Conservation (phyloP, 2,329 filamentous ascomycete species). For the Fusarium coicis region DNA sequence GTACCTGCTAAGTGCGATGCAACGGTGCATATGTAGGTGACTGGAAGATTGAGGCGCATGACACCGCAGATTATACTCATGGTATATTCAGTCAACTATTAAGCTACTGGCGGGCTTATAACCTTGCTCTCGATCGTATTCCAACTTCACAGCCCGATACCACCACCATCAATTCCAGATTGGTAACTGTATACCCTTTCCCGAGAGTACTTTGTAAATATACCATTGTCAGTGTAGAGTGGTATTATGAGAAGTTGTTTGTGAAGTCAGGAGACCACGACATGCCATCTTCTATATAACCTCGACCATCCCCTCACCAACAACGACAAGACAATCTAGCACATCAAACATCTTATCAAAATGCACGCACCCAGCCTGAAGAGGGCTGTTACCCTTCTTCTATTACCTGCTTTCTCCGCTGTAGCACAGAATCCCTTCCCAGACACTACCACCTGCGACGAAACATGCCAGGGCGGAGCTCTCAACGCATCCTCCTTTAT, state of each 20-base stretch:
- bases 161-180: no score
- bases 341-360: background rate
- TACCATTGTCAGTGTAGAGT: accelerated
- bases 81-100: accelerated
- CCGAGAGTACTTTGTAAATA: accelerated
- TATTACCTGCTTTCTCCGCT: background rate
- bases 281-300: background rate
- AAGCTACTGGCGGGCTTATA: no score
- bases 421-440: background rate
- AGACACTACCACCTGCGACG: conserved; percentile 10
- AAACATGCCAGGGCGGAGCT: background rate
- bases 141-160: no score
- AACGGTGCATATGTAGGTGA: background rate
- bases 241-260: background rate
- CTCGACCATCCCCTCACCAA: background rate
- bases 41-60: background rate
- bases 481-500: background rate
- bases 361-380: background rate
- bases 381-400: background rate
- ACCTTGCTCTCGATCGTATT: background rate
- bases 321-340: background rate
- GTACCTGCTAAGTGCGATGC: background rate
- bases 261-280: background rate
- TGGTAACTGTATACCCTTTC: no score
- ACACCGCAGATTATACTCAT: accelerated